These are phyloP conservation scores for Colletotrichum sidae DNA, from an alignment of 2,329 filamentous ascomycete species.

Conservation along the genomic window DNA sequence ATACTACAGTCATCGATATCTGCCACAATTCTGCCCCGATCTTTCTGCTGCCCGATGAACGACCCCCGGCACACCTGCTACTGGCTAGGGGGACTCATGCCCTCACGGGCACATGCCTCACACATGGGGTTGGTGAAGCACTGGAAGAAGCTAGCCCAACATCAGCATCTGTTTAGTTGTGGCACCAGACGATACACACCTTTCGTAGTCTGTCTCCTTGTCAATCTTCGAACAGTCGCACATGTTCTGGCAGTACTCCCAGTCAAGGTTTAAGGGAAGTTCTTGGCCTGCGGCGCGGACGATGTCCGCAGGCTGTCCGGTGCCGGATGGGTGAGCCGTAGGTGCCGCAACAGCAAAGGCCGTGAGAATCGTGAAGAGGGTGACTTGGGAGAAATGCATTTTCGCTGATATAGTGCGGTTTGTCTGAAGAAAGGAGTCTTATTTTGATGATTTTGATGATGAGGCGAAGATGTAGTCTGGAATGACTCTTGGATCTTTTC, in stretches of 20 bases:
- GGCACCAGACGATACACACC: conserved; percentile 35
- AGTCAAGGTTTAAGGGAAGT: conserved; percentile 17
- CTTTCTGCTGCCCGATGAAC: too few relatives aligned
- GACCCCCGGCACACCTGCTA: not conserved
- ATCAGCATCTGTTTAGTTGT: conserved; percentile 5
- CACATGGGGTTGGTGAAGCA: conserved; percentile 49
- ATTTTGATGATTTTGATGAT: not conserved
- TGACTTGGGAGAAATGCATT: conserved; percentile 20
- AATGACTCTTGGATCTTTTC: too few relatives aligned
- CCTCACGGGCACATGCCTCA: conserved; percentile 37
- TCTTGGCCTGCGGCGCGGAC: conserved; percentile 30
- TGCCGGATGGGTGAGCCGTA: conserved; percentile 3
- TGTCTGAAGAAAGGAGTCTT: too few relatives aligned
- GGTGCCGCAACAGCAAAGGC: not conserved
- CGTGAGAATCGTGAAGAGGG: conserved; percentile 29
- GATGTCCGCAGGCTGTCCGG: conserved; percentile 14
- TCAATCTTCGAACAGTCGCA: conserved; percentile 45
- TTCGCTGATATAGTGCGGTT: too few relatives aligned
- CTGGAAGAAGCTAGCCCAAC: conserved; percentile 45
- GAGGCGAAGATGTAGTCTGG: not conserved
- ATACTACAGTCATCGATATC: too few relatives aligned
- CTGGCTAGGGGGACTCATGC: conserved; percentile 10
- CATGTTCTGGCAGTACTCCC: conserved; percentile 25
- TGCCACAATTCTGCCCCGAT: too few relatives aligned
- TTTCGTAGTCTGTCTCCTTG: conserved; percentile 14